Evolutionary conservation across 2,329 filamentous ascomycete genomes (phyloP), one percentile per base, ranked within the genome.

Genomic region (Aspergillus clavatus): DNA sequence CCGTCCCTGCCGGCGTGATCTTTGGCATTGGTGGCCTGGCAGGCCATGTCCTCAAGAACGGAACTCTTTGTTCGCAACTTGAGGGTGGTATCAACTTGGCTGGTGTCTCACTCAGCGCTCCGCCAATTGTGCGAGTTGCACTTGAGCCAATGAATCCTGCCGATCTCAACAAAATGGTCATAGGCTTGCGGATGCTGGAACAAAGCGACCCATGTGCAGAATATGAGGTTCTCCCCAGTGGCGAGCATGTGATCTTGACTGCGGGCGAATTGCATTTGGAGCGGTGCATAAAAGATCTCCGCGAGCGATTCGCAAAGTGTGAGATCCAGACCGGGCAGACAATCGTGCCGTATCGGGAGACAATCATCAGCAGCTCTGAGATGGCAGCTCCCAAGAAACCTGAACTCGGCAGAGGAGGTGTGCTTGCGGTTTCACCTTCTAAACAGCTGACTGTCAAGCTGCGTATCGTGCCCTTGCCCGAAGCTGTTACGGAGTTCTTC

Each of bases 161-260:
- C 21, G 89, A 98, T 62, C 75, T 98, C 18, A 86, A 93, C 65
- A 96, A 94, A 71, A 94, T 98, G 90, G 89, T 98, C 45, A 78
- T 81, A 5, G 93, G 93, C 0, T 73, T 98, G 42, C 83, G 83
- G 51, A 73, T 98, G 14, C 80, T 98, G 1, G 90, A 95, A 24
- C 89, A 96, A 62, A 94, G 89, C 58, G 93, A 98, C 59, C 91
- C 93, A 0, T 97, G 93, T 59, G 93, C 91, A 11, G 84, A 95
- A 64, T 98, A 98, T 58, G 90, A 97, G 64, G 88, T 95, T 40
- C 84, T 97, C 42, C 80, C 84, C 45, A 96, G 85, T 55, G 93
- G 93, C 45, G 93, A 98, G 69, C 93, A 98, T 66, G 93, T 98
- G 33, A 81, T 98, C 18, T 70, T 95, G 28, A 97, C 93, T 0